These are phyloP conservation scores for Pichia kudriavzevii DNA, from an alignment of 1,139 yeast species.

Conservation along the genomic window DNA sequence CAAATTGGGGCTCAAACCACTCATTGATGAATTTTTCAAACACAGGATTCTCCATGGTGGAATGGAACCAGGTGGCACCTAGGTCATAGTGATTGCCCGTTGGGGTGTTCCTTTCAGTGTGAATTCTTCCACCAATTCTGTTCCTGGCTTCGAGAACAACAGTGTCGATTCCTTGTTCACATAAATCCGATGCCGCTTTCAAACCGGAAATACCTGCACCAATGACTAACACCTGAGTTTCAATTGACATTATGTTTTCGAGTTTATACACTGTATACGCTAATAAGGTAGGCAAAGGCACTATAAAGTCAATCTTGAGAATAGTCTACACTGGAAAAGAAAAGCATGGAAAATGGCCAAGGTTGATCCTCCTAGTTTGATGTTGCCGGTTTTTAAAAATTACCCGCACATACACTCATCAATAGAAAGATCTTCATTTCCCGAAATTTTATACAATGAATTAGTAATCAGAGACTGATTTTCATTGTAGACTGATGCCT, in stretches of 20 bases:
- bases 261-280: no score
- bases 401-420: no score
- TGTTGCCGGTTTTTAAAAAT: no score
- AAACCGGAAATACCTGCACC: slow-evolving; percentile 85
- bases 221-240: slow-evolving; percentile 39
- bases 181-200: slow-evolving; percentile 59
- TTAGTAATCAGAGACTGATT: no score
- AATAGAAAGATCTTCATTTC: no score
- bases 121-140: slow-evolving; percentile 48
- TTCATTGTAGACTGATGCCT: no score
- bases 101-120: slow-evolving; percentile 27
- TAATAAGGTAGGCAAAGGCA: no score
- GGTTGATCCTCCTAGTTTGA: no score
- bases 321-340: no score
- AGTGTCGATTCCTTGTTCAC: slow-evolving; percentile 37
- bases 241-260: slow-evolving; percentile 1
- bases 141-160: slow-evolving; percentile 50
- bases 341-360: no score
- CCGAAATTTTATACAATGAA: no score
- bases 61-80: slow-evolving; percentile 89
- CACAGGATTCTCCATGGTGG: slow-evolving; percentile 54
- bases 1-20: slow-evolving; percentile 25
- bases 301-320: no score
- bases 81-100: slow-evolving; percentile 43
- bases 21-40: slow-evolving; percentile 39